Evolutionary conservation across 208 protist genomes (phyloP).

Genomic region (Leishmania braziliensis): DNA sequence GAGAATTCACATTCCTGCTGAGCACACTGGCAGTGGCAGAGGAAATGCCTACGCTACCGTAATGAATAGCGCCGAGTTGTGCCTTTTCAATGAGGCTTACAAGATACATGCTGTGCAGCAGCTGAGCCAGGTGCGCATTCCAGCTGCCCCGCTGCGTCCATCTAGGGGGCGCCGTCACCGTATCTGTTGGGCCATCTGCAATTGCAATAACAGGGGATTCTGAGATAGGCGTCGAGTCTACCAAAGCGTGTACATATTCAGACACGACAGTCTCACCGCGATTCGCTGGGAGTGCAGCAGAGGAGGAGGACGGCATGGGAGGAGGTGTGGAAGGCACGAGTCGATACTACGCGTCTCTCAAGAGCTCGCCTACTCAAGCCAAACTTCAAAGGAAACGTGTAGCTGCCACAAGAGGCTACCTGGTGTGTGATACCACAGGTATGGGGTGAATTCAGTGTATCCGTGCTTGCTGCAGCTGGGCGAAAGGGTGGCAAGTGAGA

Average conservation of each 20-base stretch:
- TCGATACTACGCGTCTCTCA: background rate
- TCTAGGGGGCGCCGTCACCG: background rate
- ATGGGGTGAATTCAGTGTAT: background rate
- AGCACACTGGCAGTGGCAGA: background rate
- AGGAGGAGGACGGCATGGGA: background rate
- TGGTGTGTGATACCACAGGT: background rate
- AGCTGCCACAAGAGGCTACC: background rate
- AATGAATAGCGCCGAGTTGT: slow-evolving; percentile 48
- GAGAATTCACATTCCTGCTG: background rate
- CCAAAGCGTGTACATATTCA: slow-evolving; percentile 2
- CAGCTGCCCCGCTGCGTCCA: slow-evolving; percentile 1
- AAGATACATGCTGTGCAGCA: slow-evolving; percentile 69
- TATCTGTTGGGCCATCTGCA: background rate
- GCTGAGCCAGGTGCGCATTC: slow-evolving; percentile 43
- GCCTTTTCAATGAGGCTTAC: slow-evolving; percentile 76
- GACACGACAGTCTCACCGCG: background rate
- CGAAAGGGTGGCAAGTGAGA: background rate
- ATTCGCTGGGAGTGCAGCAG: too few species aligned
- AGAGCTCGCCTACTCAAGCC: too few species aligned
- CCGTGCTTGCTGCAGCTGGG: background rate
- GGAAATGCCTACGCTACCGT: background rate
- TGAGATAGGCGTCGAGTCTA: background rate
- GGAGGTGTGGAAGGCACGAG: background rate
- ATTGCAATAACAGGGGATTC: slow-evolving; percentile 4
- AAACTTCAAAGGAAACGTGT: background rate